These are phyloP conservation scores for Aspergillus sp. DNA, from an alignment of 2,329 filamentous ascomycete species.

Conservation along the genomic window DNA sequence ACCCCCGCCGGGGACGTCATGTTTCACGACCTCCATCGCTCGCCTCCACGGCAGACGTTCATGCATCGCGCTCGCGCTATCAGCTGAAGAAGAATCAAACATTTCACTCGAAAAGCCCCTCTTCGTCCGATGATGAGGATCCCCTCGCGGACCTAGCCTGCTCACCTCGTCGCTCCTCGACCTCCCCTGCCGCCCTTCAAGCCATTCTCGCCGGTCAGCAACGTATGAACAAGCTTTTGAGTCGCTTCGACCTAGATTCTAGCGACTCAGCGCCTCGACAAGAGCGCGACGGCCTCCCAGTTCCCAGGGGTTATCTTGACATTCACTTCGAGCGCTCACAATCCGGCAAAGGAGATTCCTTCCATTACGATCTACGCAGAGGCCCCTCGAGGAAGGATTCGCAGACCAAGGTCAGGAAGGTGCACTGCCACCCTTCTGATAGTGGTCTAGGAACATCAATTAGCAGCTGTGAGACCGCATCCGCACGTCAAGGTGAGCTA, in stretches of 20 bases:
- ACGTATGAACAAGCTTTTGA: slow-evolving; percentile 67
- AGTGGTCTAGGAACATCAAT: slow-evolving; percentile 87
- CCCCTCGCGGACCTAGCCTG: slow-evolving; percentile 47
- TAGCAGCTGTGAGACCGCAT: slow-evolving; percentile 54
- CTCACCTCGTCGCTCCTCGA: slow-evolving; percentile 67
- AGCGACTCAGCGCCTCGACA: slow-evolving; percentile 42
- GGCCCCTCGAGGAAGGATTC: slow-evolving; percentile 39
- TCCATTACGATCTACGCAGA: slow-evolving; percentile 27
- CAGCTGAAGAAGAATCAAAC: slow-evolving; percentile 71
- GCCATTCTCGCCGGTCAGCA: slow-evolving; percentile 69
- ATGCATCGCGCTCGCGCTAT: slow-evolving; percentile 34
- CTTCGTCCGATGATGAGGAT: slow-evolving; percentile 37
- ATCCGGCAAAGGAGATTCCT: slow-evolving; percentile 30
- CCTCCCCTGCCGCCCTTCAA: slow-evolving; percentile 57
- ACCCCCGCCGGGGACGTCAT: slow-evolving; percentile 35
- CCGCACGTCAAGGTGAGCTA: slow-evolving; percentile 49
- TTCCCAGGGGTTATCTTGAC: slow-evolving; percentile 62
- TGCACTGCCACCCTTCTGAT: slow-evolving; percentile 73
- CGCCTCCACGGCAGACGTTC: slow-evolving; percentile 24
- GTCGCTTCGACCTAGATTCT: slow-evolving; percentile 64
- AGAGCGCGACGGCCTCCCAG: slow-evolving; percentile 59
- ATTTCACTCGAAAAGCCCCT: slow-evolving; percentile 51
- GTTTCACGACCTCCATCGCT: slow-evolving; percentile 32
- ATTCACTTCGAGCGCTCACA: slow-evolving; percentile 54
- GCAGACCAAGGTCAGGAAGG: slow-evolving; percentile 15